A percentile compares a stretch with the other conserved stretches of the same genome.
These are phyloP conservation scores for Fusarium dimerum DNA, from an alignment of 2,329 filamentous ascomycete genomes.

Conservation along the genomic window DNA sequence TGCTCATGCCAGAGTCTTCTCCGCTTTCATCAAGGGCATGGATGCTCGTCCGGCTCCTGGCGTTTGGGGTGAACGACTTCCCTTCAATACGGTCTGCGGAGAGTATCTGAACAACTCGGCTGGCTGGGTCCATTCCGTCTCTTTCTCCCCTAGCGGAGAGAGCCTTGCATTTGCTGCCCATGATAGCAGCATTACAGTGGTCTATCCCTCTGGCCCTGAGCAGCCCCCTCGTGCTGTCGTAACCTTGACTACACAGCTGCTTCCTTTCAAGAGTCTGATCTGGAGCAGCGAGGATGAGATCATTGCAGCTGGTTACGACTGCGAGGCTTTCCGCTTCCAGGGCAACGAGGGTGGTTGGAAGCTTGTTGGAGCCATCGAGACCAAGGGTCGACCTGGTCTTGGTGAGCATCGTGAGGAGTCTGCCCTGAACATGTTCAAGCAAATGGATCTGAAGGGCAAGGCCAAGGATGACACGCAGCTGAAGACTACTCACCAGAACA, in stretches of 20 bases:
- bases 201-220: constrained; percentile 89
- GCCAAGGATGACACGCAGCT: constrained; percentile 88
- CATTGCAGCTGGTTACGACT: constrained; percentile 89
- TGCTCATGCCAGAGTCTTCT: constrained; percentile 92
- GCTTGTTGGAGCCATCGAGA: constrained; percentile 77
- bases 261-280: constrained; percentile 89
- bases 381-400: constrained; percentile 63
- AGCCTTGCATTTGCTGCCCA: constrained; percentile 94
- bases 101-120: constrained; percentile 96
- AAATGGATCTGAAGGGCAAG: constrained; percentile 98
- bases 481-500: constrained; percentile 96
- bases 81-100: constrained; percentile 98
- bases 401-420: constrained; percentile 78
- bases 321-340: constrained; percentile 85
- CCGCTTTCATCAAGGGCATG: constrained; percentile 92
- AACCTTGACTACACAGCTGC: constrained; percentile 82
- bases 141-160: constrained; percentile 89
- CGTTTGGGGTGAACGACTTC: constrained; percentile 91
- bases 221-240: constrained; percentile 89
- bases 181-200: constrained; percentile 94
- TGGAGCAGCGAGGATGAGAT: constrained; percentile 94
- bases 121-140: constrained; percentile 92
- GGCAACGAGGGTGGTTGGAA: constrained; percentile 82
- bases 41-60: constrained; percentile 83
- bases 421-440: constrained; percentile 95